Conservation (phyloP, 2,329 filamentous ascomycete genomes). For the Hypoxylon sp. region DNA sequence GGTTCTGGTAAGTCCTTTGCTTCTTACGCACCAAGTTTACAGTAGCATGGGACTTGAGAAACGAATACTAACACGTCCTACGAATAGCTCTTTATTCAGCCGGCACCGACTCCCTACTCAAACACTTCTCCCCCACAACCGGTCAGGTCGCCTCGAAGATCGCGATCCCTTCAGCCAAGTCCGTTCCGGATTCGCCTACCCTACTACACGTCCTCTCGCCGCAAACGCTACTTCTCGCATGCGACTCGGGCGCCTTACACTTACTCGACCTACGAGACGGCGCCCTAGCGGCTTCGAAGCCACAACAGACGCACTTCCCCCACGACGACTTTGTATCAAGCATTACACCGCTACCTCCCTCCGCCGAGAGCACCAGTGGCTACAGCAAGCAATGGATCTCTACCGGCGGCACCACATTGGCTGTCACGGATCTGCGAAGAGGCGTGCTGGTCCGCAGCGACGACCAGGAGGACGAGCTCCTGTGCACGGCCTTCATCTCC, state of each 20-base stretch:
- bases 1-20: conserved; percentile 72
- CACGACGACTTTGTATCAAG: conserved; percentile 95
- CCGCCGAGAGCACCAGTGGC: conserved; percentile 83
- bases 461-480: conserved; percentile 92
- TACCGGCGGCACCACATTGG: conserved; percentile 90
- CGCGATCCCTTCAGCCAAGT: conserved; percentile 71
- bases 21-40: neutral
- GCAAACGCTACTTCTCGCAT: conserved; percentile 87
- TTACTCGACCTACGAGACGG: conserved; percentile 83
- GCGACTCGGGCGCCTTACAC: conserved; percentile 90
- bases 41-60: neutral
- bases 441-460: conserved; percentile 91
- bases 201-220: conserved; percentile 86
- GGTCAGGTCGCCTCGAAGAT: conserved; percentile 85
- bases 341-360: conserved; percentile 83
- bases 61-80: conserved; percentile 29
- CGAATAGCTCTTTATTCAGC: conserved; percentile 70
- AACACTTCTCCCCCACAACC: conserved; percentile 67
- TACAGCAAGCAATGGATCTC: conserved; percentile 96
- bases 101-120: conserved; percentile 69
- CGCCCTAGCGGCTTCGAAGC: conserved; percentile 68
- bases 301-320: conserved; percentile 83
- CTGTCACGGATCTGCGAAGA: conserved; percentile 86
- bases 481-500: conserved; percentile 82
- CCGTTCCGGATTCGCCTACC: conserved; percentile 76